Conservation (phyloP, 371 early-diverging fungal genomes). For the Nematocida sp. region DNA sequence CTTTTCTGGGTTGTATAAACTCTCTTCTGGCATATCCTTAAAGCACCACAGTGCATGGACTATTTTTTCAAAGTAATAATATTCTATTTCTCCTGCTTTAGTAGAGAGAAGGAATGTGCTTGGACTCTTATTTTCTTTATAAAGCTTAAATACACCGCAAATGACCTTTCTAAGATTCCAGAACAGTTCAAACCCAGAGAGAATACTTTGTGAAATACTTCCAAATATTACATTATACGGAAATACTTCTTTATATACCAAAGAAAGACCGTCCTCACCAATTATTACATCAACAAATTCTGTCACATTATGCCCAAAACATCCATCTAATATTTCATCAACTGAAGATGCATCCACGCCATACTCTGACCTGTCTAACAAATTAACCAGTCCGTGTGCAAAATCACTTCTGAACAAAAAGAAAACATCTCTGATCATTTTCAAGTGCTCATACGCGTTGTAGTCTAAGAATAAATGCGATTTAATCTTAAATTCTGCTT, state of each 20-base stretch:
- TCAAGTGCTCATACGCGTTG: conserved; percentile 47
- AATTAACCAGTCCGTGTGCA: conserved; percentile 59
- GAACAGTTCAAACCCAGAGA: conserved; percentile 63
- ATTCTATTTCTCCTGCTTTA: conserved; percentile 21
- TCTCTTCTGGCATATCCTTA: conserved; percentile 10
- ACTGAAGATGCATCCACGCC: conserved; percentile 20
- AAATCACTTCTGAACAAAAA: conserved; percentile 66
- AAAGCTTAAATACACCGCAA: conserved; percentile 26
- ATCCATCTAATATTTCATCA: conserved; percentile 58
- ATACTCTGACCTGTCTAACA: conserved; percentile 19
- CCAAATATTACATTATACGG: conserved; percentile 55
- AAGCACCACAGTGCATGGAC: conserved; percentile 7
- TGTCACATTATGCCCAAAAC: conserved; percentile 48
- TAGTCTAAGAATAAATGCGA: conserved; percentile 27
- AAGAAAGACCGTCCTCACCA: conserved; percentile 45
- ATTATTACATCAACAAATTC: conserved; percentile 51
- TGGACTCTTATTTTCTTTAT: conserved; percentile 7
- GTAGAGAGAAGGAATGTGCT: background rate
- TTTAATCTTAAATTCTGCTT: conserved; percentile 14
- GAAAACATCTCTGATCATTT: conserved; percentile 59
- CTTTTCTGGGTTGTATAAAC: conserved; percentile 34
- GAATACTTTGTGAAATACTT: conserved; percentile 53
- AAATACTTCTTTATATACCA: conserved; percentile 55
- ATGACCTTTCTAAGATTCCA: conserved; percentile 65
- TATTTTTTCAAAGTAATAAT: conserved; percentile 26